A percentile compares a stretch with the other conserved stretches of the same genome.
These are phyloP conservation scores for Curvularia lunata DNA, from an alignment of 2,329 filamentous ascomycete genomes.

Conservation along the genomic window DNA sequence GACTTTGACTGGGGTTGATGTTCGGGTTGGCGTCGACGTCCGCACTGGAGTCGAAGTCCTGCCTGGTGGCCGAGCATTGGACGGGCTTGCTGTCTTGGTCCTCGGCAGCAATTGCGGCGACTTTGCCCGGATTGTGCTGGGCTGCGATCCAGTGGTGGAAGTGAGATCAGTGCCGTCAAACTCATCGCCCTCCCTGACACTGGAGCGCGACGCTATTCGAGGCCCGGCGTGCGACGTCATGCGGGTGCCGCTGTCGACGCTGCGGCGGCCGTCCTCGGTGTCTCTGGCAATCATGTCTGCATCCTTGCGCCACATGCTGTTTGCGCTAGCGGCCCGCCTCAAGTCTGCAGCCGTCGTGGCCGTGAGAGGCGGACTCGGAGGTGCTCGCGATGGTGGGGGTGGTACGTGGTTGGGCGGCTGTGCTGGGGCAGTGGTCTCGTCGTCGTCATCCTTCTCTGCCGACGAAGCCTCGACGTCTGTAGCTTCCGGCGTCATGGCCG, in stretches of 20 bases:
- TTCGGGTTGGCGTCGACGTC: slow-evolving; percentile 29
- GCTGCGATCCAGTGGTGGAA: slow-evolving; percentile 50
- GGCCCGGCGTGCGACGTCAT: slow-evolving; percentile 47
- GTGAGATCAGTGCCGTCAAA: slow-evolving; percentile 53
- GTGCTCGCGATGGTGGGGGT: slow-evolving; percentile 42
- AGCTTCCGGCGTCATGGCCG: slow-evolving; percentile 49
- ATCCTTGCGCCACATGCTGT: slow-evolving; percentile 52
- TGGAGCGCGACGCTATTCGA: slow-evolving; percentile 50
- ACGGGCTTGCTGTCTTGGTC: slow-evolving; percentile 36
- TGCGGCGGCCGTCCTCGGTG: slow-evolving; percentile 49
- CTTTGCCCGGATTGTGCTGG: slow-evolving; percentile 48
- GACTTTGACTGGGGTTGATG: slow-evolving; percentile 28
- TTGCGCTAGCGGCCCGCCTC: slow-evolving; percentile 53
- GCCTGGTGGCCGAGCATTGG: slow-evolving; percentile 24
- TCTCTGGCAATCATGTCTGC: slow-evolving; percentile 47
- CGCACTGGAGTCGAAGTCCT: slow-evolving; percentile 34
- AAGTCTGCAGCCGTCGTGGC: slow-evolving; percentile 50
- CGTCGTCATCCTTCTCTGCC: slow-evolving; percentile 31
- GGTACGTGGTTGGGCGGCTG: slow-evolving; percentile 26
- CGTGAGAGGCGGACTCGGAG: slow-evolving; percentile 58
- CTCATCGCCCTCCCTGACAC: slow-evolving; percentile 49
- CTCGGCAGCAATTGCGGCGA: slow-evolving; percentile 29
- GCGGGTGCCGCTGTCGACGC: slow-evolving; percentile 50
- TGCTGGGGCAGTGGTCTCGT: slow-evolving; percentile 14
- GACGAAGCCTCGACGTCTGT: slow-evolving; percentile 50